Evolutionary conservation across 2,329 filamentous ascomycete genomes (phyloP), one percentile per base, ranked within the genome.

Genomic region (Monosporascus sp.): DNA sequence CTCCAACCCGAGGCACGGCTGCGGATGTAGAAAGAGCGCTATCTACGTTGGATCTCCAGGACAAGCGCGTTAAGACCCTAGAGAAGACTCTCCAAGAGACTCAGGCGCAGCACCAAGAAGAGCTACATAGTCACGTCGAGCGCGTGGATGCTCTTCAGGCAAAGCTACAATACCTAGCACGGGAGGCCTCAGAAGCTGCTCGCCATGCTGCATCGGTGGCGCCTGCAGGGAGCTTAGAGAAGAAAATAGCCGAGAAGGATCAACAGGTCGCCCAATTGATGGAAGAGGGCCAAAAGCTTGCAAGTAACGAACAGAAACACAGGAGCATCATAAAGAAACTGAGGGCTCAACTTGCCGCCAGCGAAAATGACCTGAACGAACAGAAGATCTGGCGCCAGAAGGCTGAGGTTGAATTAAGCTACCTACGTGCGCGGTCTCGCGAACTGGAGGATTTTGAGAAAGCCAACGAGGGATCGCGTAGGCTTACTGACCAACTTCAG

Each of bases 81-180:
- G 69, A 73, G 51, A 68, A 65, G 5, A 59, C 65, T 17, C 55
- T 71, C 31, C 65, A 71, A 41, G 70, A 71, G 15, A 57, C 63
- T 65, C 76, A 64, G 72, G 78, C 50, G 37, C 80, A 85, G 57
- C 83, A 89, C 59, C 87, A 93, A 54, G 89, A 94, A 62, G 94
- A 97, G 67, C 80, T 91, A 41, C 85, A 94, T 63, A 81, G 80
- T 48, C 90, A 96, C 58, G 80, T 93, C 7, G 94, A 99, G 71
- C 85, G 88, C 37, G 94, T 97, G 52, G 94, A 99, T 74, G 88
- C 92, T 4, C 74, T 99, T 1, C 90, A 97, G 68, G 85, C 91
- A 7, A 97, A 99, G 67, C 74, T 99, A 28, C 87, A 92, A 60
- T 97, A 95, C 65, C 75, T 99, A 14, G 86, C 92, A 2, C 87